Evolutionary conservation across 352 stramenopile species (phyloP).

Genomic region (Pythium plurisporium): DNA sequence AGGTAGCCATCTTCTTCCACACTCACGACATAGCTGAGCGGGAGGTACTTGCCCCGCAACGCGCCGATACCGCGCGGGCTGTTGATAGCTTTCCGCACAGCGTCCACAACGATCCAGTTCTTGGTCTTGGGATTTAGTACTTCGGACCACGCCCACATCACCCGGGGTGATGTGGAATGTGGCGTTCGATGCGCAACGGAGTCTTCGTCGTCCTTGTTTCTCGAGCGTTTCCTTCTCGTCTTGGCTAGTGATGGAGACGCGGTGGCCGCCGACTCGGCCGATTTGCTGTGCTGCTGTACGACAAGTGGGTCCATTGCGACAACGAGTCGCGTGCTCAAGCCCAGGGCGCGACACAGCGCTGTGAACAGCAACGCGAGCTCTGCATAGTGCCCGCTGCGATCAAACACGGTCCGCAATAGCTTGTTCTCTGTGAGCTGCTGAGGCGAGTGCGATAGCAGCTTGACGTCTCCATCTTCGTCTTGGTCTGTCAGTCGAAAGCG

Average conservation of each 20-base stretch:
- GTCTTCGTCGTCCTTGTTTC: not conserved
- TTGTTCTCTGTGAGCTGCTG: conserved; percentile 40
- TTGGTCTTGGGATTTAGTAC: conserved; percentile 47
- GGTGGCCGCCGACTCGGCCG: conserved; percentile 29
- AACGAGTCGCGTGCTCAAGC: conserved; percentile 48
- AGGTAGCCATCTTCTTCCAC: conserved; percentile 43
- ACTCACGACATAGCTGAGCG: conserved; percentile 62
- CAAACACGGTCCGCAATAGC: conserved; percentile 52
- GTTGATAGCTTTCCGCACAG: conserved; percentile 38
- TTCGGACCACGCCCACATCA: conserved; percentile 61
- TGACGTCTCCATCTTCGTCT: not conserved
- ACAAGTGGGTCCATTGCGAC: conserved; percentile 44
- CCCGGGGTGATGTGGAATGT: not conserved
- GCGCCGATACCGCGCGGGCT: conserved; percentile 44
- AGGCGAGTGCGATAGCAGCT: too few relatives aligned
- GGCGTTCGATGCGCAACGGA: too few relatives aligned
- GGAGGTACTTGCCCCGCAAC: conserved; percentile 37
- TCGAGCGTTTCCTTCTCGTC: not conserved
- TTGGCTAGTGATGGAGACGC: not conserved
- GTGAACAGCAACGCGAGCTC: conserved; percentile 68
- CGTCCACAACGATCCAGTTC: conserved; percentile 62
- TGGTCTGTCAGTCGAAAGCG: conserved; percentile 32
- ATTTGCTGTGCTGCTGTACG: conserved; percentile 35
- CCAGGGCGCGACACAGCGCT: conserved; percentile 45
- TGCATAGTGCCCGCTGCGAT: conserved; percentile 32